A percentile compares a stretch with the other conserved stretches of the same genome.
phyloP scores from a whole-genome alignment of 2,329 filamentous ascomycete genomes.

The Metarhizium rileyi region DNA sequence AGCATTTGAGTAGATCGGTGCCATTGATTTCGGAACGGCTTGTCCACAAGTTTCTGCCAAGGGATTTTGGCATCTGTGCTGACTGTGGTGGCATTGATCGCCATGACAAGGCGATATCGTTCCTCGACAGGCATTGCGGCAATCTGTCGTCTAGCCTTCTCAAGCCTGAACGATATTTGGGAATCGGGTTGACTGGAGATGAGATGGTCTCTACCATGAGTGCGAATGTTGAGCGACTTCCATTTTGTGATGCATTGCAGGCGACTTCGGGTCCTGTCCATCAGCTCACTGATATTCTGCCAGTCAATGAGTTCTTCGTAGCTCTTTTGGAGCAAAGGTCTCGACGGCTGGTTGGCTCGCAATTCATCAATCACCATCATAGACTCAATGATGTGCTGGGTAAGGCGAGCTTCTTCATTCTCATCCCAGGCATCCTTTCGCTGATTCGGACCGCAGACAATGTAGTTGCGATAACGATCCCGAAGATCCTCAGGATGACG shows the following conservation, averaged over 20 bases:
- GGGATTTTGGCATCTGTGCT: constrained; percentile 36
- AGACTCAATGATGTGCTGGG: constrained; percentile 41
- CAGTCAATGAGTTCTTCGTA: constrained; percentile 53
- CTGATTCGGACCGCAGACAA: constrained; percentile 45
- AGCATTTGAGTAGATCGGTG: constrained; percentile 26
- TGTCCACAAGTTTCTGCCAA: constrained; percentile 36
- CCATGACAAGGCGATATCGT: constrained; percentile 32
- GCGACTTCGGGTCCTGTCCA: constrained; percentile 52
- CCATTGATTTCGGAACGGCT: constrained; percentile 29
- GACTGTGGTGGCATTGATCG: constrained; percentile 32
- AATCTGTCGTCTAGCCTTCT: constrained; percentile 33
- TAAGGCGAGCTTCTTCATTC: constrained; percentile 47
- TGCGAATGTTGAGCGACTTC: constrained; percentile 35
- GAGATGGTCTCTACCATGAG: constrained; percentile 22
- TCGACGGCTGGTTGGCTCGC: constrained; percentile 22
- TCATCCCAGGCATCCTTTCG: constrained; percentile 48
- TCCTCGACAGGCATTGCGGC: constrained; percentile 32
- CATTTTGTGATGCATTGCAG: constrained; percentile 63
- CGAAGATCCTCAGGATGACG: constrained; percentile 56
- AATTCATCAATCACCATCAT: constrained; percentile 36
- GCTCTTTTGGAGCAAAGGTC: constrained; percentile 24
- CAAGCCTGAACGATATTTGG: constrained; percentile 30
- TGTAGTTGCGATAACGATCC: constrained; percentile 61
- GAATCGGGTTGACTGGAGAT: constrained; percentile 22
- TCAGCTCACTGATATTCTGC: constrained; percentile 51